Percentiles rank a stretch among this genome's conserved stretches.
phyloP scores from a whole-genome alignment of 129 eudicot genomes.

The Chrysanthemum makinoi region DNA sequence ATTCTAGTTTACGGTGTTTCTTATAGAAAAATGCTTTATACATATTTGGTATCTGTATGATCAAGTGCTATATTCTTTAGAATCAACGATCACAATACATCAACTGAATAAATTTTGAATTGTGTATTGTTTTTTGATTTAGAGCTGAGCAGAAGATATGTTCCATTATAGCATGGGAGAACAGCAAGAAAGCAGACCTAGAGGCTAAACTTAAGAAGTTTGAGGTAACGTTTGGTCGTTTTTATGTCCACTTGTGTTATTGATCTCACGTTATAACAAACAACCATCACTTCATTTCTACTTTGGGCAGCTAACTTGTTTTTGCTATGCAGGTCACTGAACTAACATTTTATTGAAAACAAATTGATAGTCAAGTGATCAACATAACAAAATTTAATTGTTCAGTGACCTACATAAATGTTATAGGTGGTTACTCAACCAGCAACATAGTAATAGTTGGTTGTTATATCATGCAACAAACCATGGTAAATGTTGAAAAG shows the following conservation, averaged over 20 bases:
- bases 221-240: constrained; percentile 51
- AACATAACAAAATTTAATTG: too few relatives aligned
- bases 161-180: constrained; percentile 73
- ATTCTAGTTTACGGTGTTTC: background rate
- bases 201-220: constrained; percentile 76
- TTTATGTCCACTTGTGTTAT: background rate
- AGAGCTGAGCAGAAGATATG: constrained; percentile 82
- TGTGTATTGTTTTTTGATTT: constrained; percentile 16
- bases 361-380: too few relatives aligned
- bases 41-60: background rate
- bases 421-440: background rate
- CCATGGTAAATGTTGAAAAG: background rate
- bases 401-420: background rate
- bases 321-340: too few relatives aligned
- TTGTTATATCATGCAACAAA: background rate
- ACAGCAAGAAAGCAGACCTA: constrained; percentile 77
- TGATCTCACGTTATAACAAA: background rate
- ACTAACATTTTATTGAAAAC: too few relatives aligned
- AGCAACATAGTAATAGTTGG: background rate
- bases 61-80: too few relatives aligned
- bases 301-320: too few relatives aligned
- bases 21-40: background rate
- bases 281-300: too few relatives aligned
- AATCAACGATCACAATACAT: too few relatives aligned
- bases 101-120: background rate